A percentile compares a stretch with the other conserved stretches of the same genome.
Evolutionary conservation across 495 filamentous ascomycete species (phyloP).

Genomic region (Daldinia bambusicola): DNA sequence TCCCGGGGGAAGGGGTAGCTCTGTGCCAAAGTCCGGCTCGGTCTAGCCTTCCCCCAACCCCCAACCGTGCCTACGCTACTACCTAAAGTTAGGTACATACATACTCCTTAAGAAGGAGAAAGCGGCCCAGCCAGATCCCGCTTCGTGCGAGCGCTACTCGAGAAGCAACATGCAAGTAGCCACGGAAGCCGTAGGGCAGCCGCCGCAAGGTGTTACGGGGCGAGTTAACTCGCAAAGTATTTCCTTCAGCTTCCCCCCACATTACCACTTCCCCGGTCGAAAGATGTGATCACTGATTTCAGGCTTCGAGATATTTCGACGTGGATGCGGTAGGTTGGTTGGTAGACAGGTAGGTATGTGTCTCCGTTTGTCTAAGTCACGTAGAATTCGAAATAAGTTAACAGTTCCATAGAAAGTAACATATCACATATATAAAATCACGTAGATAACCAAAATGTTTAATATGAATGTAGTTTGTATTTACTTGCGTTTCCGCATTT

Average conservation of each 20-base stretch:
- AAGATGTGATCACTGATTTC: neutral
- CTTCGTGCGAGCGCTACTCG: constrained; percentile 2
- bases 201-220: neutral
- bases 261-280: neutral
- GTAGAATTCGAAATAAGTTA: neutral
- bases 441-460: neutral
- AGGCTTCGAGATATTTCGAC: neutral
- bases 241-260: neutral
- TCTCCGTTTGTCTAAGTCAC: no score
- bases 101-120: neutral
- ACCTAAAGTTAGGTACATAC: neutral
- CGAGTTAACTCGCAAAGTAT: constrained; percentile 4
- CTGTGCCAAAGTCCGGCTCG: neutral
- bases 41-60: neutral
- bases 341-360: no score
- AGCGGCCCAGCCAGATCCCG: constrained; percentile 6
- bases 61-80: no score
- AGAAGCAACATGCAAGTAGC: constrained; percentile 3
- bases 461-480: neutral
- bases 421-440: constrained; percentile 2
- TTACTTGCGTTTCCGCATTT: constrained; percentile 1
- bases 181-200: constrained; percentile 2
- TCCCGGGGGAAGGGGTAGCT: neutral
- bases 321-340: neutral
- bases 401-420: neutral